Evolutionary conservation across 2,329 filamentous ascomycete species (phyloP), one percentile per base, ranked within the genome.

Genomic region (Corynespora cassiicola): DNA sequence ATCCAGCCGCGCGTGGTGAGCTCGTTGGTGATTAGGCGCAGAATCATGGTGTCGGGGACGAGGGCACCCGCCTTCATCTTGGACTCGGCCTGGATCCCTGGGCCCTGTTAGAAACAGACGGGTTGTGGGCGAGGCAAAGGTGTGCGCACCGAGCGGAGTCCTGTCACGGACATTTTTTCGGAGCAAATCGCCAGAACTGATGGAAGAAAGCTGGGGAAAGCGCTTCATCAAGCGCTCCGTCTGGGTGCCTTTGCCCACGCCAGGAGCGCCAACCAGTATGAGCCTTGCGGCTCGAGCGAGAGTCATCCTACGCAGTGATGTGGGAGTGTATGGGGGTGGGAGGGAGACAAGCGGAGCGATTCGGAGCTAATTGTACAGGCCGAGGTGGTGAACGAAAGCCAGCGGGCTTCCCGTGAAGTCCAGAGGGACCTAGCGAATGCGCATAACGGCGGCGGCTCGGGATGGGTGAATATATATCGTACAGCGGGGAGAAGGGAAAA

Each of bases 231-330:
- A 77, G 46, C 94, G 84, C 69, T 95, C 88, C 34, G 89, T 90
- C 75, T 99, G 94, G 3, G 94, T 99, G 48, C 92, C 94, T 71
- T 99, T 99, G 48, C 94, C 94, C 40, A 96, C 94, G 42, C 91
- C 91, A n/a, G 94, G 94, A 35, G 92, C 91, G 57, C 94, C 94
- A 58, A 99, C 83, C 54, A 99, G 83, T 64, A 99, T 97, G 50
- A 97, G 86, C 48, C 94, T 87, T 37, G 94, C 94, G 41, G 94
- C 92, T 72, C 80, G 85, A 26, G 62, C 49, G 11, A 70, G 53
- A 19, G 59, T 39, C 60, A 69, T 68, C 21, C 9, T 41, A 18
- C 38, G 19, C 12, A 29, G 14, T 23, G 12, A 29, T 42, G 26
- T 32, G 22, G 24, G 19, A 8, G 30, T 19, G 28, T 24, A 31